Conservation (phyloP, 2,329 filamentous ascomycete species). For the Rhytidhysteron rufulum region DNA sequence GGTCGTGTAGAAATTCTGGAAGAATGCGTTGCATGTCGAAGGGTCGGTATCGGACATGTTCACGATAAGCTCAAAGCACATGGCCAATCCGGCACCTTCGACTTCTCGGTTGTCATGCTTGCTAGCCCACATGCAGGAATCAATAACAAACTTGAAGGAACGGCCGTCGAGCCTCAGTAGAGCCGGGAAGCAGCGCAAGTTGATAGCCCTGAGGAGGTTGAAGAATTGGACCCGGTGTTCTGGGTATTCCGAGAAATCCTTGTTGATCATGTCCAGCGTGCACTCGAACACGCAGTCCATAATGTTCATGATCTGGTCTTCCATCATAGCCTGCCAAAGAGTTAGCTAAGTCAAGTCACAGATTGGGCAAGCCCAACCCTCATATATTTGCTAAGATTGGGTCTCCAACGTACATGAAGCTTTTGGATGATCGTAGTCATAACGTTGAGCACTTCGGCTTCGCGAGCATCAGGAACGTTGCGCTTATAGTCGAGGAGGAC, state of each 20-base stretch:
- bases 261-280: constrained; percentile 99
- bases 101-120: constrained; percentile 99
- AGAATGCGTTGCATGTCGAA: constrained; percentile 87
- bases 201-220: constrained; percentile 92
- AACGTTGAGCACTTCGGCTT: constrained; percentile 93
- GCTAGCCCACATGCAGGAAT: constrained; percentile 99
- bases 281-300: constrained; percentile 99
- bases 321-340: constrained; percentile 73
- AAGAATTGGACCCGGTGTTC: constrained; percentile 99
- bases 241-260: constrained; percentile 98
- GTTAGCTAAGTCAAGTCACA: constrained; percentile 15
- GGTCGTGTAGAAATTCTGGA: constrained; percentile 93
- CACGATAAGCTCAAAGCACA: constrained; percentile 95
- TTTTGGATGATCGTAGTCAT: constrained; percentile 98
- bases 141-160: constrained; percentile 99
- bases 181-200: constrained; percentile 93
- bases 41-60: constrained; percentile 93
- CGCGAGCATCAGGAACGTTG: constrained; percentile 91
- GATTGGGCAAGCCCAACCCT: constrained; percentile 29
- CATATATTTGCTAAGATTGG: constrained; percentile 50
- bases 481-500: constrained; percentile 95
- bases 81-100: constrained; percentile 91
- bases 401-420: constrained; percentile 76
- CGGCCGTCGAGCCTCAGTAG: constrained; percentile 90
- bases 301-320: constrained; percentile 93